Evolutionary conservation across 352 stramenopile species (phyloP), one percentile per base, ranked within the genome.

Genomic region (Phytophthora macrochlamydospora): DNA sequence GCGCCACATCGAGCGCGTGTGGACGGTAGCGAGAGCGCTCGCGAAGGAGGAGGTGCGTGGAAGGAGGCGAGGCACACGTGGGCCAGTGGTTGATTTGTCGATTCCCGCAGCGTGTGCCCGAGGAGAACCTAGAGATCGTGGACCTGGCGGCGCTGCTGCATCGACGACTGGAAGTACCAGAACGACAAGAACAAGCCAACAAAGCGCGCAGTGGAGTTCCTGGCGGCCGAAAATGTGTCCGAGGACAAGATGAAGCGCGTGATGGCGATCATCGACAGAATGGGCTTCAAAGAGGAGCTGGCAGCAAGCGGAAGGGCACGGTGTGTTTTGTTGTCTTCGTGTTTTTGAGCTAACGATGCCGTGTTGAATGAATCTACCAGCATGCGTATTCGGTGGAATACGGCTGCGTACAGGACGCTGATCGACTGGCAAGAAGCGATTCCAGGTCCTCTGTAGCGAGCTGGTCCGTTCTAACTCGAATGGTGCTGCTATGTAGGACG

Each of bases 81-180:
- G 42, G 43, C 38, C 6, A 12, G 3, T 24, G 9, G 49, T 28
- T 29, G 38, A 40, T 11, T 3, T 44, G 48, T 18, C 58, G 40
- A n/a, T 60, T 7, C 31, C 11, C 37, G 48, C 50, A 93, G 84
- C 75, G 80, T 12, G 79, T 93, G 45, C 63, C 71, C 8, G 71
- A 63, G 2, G 85, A 88, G 1, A 79, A 67, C 8, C 60, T 93
- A 28, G 83, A 93, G 69, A 84, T 92, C 59, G 89, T 97, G 12
- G 88, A 96, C 53, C 56, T 97, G 13, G 83, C 84, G 2, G 89
- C 91, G 35, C 71, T 97, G 53, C 70, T 97, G 42, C 91, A 93
- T 97, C 55, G 87, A 97, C 60, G 91, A 97, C 74, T 95, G 87
- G 83, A 97, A 97, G 70, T 94, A 95, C 65, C 76, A 92, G 68